Conservation (phyloP, 805 yeast species). For the Jamesozyma spencerorum region DNA sequence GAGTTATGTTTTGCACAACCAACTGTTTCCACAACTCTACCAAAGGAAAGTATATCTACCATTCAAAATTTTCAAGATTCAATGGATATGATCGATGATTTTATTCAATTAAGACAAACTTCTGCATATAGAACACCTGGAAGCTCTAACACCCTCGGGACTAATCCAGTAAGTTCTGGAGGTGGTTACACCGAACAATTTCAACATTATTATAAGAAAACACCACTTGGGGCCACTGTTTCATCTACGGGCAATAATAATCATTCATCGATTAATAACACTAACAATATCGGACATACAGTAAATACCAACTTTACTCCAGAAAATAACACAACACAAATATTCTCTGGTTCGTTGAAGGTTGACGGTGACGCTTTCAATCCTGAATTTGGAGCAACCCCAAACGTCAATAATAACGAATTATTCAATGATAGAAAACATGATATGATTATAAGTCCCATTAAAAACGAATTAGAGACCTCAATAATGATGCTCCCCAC, state of each 20-base stretch:
- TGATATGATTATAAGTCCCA: slow-evolving; percentile 11
- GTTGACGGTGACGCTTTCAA: slow-evolving; percentile 11
- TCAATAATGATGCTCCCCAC: background rate
- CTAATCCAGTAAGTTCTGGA: slow-evolving; percentile 27
- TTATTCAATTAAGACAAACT: slow-evolving; percentile 32
- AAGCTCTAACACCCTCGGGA: slow-evolving; percentile 18
- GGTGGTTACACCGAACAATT: slow-evolving; percentile 28
- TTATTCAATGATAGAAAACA: slow-evolving; percentile 10
- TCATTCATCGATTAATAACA: background rate
- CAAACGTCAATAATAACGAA: slow-evolving; percentile 13
- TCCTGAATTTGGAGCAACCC: slow-evolving; percentile 13
- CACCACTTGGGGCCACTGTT: background rate
- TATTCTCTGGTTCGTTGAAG: slow-evolving; percentile 8
- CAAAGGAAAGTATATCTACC: slow-evolving; percentile 8
- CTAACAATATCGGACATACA: background rate
- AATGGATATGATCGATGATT: slow-evolving; percentile 33
- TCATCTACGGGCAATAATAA: slow-evolving; percentile 1
- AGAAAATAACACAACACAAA: slow-evolving; percentile 9
- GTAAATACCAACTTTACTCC: background rate
- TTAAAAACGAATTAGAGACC: slow-evolving; percentile 8
- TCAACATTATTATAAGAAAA: slow-evolving; percentile 20
- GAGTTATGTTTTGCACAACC: slow-evolving; percentile 54
- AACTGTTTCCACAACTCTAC: slow-evolving; percentile 4
- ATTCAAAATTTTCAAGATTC: slow-evolving; percentile 24
- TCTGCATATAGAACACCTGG: slow-evolving; percentile 33